phyloP scores from a whole-genome alignment of 2,329 filamentous ascomycete genomes.

The Microascus cirrosus region DNA sequence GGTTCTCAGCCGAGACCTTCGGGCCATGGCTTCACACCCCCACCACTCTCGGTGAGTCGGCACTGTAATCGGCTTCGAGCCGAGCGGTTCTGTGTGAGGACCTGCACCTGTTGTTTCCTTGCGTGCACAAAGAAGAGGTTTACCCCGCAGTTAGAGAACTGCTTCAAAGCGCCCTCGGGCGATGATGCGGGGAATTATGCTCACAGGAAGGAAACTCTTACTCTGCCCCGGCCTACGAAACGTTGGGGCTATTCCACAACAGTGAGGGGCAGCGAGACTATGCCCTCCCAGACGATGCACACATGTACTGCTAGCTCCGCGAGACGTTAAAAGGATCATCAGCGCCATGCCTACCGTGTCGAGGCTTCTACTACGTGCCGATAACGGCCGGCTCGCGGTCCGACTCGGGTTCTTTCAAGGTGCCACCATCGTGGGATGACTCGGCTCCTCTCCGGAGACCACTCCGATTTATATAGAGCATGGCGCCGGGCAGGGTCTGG shows the following conservation, averaged over 20 bases:
- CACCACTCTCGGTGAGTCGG: neutral
- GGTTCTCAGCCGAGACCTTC: neutral
- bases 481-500: neutral
- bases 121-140: neutral
- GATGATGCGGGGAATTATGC: neutral
- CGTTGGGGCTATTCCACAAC: neutral
- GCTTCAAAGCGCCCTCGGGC: neutral
- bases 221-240: neutral
- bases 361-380: neutral
- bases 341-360: neutral
- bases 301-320: neutral
- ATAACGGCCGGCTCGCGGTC: neutral
- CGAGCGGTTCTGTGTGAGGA: neutral
- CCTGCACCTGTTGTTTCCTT: neutral
- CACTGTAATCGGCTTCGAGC: neutral
- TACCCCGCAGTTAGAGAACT: neutral
- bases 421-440: neutral
- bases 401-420: neutral
- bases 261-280: neutral
- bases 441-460: neutral
- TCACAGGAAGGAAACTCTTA: neutral
- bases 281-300: no score
- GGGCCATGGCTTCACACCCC: neutral
- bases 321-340: neutral
- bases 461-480: neutral